Conservation (phyloP, 352 stramenopile genomes). For the Globisporangium cylindrosporum region DNA sequence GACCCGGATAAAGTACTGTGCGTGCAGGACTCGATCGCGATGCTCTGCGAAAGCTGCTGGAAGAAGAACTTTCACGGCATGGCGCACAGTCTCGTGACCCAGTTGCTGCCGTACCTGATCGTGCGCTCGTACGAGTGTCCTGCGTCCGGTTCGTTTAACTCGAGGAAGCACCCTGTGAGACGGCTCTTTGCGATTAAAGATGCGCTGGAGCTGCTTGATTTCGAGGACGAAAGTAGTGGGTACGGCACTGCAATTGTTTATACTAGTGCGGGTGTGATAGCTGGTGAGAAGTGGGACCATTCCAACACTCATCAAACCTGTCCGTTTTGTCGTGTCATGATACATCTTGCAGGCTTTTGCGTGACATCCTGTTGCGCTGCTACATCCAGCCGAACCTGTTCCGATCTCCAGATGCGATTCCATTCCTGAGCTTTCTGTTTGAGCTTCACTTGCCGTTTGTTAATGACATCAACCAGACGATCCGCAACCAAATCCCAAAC, state of each 20-base stretch:
- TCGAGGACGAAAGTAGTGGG: slow-evolving; percentile 80
- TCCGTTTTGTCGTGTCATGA: background rate
- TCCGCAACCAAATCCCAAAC: slow-evolving; percentile 83
- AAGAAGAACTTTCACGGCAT: slow-evolving; percentile 53
- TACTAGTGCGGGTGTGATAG: background rate
- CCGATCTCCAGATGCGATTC: slow-evolving; percentile 70
- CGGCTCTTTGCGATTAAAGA: slow-evolving; percentile 77
- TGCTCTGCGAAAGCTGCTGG: slow-evolving; percentile 77
- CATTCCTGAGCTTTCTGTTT: slow-evolving; percentile 87
- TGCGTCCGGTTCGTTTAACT: slow-evolving; percentile 44
- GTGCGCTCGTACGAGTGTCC: slow-evolving; percentile 74
- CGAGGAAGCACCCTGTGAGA: slow-evolving; percentile 70
- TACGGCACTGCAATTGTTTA: slow-evolving; percentile 14
- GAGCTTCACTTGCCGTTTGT: slow-evolving; percentile 83
- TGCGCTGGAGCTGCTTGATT: slow-evolving; percentile 73
- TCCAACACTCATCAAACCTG: slow-evolving; percentile 2
- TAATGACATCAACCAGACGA: slow-evolving; percentile 84
- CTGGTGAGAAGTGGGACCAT: background rate
- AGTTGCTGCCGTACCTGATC: slow-evolving; percentile 82
- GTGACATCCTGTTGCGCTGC: slow-evolving; percentile 83
- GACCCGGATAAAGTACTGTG: slow-evolving; percentile 33
- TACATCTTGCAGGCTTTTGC: slow-evolving; percentile 36
- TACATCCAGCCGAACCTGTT: slow-evolving; percentile 88
- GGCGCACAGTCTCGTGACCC: slow-evolving; percentile 73
- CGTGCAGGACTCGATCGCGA: slow-evolving; percentile 68